Evolutionary conservation across 1,284 basidiomycete species (phyloP), one percentile per base, ranked within the genome.

Genomic region (Phlebopus sp.): DNA sequence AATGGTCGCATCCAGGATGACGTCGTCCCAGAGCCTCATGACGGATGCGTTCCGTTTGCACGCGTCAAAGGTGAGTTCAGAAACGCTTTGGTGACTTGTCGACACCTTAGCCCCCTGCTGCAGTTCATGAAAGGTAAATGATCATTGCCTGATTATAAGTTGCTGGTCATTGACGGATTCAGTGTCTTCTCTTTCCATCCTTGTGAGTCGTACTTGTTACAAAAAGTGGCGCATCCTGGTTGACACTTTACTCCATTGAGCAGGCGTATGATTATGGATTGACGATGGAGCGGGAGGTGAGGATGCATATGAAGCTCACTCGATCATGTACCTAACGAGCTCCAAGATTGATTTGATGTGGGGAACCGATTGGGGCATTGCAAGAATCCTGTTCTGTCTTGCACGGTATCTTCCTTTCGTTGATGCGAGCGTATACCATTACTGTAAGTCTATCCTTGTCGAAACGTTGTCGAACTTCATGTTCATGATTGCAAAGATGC

Each of bases 71-170:
- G 46, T 47, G 38, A 25, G 23, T 27, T 25, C 14, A 4, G 10
- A 23, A 30, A 25, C 25, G 23, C 32, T 5, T 14, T n/a, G n/a
- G n/a, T 14, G 32, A 29, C n/a, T 7, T 27, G 17, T 14, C 25
- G n/a, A 34, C 19, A 15, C 19, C 9, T 13, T n/a, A n/a, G n/a
- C n/a, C n/a, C 36, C 3, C 27, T n/a, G 10, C 19, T 11, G 27
- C 40, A 47, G 46, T 45, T 27, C 17, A 44, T 44, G 42, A 47
- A 47, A 47, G 46, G 42, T 37, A 15, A n/a, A n/a, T 14, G 7
- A 27, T 14, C 19, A 32, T 5, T 27, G 23, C 18, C 18, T 17
- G 36, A 37, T 19, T 11, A 5, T 34, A 15, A n/a, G n/a, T n/a
- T n/a, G n/a, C n/a, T 13, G 13, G 18, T 15, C 18, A 21, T 9